phyloP scores from a whole-genome alignment of 106 monocot genomes.

The Iris macrosiphon region DNA sequence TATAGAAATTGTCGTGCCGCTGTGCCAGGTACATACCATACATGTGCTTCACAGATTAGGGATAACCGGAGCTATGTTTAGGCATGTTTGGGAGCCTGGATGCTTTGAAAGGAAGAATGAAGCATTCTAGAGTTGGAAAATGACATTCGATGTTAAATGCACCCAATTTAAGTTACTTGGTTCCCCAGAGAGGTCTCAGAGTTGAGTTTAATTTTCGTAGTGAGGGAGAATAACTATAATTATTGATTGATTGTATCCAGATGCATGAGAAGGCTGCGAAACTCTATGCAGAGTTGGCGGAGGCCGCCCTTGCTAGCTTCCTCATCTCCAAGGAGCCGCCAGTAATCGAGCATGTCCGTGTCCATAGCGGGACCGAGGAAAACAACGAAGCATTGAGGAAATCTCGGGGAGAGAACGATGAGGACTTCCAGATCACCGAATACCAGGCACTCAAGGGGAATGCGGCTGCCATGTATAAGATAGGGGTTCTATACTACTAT shows the following conservation, averaged over 20 bases:
- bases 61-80: too few species aligned
- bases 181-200: too few species aligned
- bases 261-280: constrained; percentile 80
- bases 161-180: too few species aligned
- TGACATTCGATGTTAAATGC: too few species aligned
- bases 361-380: constrained; percentile 85
- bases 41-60: too few species aligned
- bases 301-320: constrained; percentile 89
- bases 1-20: too few species aligned
- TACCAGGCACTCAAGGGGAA: constrained; percentile 83
- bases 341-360: constrained; percentile 64
- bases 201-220: too few species aligned
- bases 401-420: constrained; percentile 82
- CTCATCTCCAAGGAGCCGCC: constrained; percentile 79
- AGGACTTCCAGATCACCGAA: constrained; percentile 89
- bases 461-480: constrained; percentile 55
- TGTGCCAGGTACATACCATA: too few species aligned
- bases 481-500: constrained; percentile 84
- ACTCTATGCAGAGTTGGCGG: constrained; percentile 77
- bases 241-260: constrained; percentile 26
- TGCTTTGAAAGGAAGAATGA: too few species aligned
- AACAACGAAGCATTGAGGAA: constrained; percentile 75
- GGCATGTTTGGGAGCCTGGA: too few species aligned
- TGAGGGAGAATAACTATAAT: too few species aligned
- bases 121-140: too few species aligned